Conservation (phyloP, 306 rosid genomes). For the Myrica gale region DNA sequence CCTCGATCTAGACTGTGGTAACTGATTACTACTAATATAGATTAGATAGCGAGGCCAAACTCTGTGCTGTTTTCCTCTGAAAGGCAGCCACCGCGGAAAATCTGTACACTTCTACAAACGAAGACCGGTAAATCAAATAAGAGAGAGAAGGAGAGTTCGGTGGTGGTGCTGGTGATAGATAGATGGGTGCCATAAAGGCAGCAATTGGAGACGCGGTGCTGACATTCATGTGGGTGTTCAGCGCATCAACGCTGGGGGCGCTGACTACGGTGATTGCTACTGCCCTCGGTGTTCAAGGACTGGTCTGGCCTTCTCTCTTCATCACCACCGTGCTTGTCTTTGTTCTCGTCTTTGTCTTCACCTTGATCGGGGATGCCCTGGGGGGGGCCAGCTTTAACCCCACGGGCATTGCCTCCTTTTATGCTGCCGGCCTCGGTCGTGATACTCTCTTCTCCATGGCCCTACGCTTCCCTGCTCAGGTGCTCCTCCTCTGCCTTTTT, state of each 20-base stretch:
- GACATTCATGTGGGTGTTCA: constrained; percentile 71
- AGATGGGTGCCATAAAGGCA: constrained; percentile 52
- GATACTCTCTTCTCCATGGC: constrained; percentile 81
- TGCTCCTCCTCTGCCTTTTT: neutral
- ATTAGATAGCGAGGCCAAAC: too few species aligned
- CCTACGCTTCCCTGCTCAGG: constrained; percentile 92
- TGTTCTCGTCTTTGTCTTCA: constrained; percentile 55
- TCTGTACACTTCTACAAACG: neutral
- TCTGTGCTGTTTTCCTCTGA: neutral
- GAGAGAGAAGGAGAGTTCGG: neutral
- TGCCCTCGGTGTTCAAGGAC: constrained; percentile 45
- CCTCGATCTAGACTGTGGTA: too few species aligned
- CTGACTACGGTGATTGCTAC: constrained; percentile 36
- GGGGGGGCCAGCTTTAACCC: constrained; percentile 98
- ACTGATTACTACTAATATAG: too few species aligned
- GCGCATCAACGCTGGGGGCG: constrained; percentile 63
- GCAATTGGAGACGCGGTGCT: constrained; percentile 67
- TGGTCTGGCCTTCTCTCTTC: constrained; percentile 48
- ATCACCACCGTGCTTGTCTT: constrained; percentile 61
- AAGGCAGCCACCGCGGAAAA: neutral
- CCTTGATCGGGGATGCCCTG: constrained; percentile 48
- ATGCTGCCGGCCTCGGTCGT: constrained; percentile 67
- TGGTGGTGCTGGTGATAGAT: neutral
- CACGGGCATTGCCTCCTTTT: constrained; percentile 70
- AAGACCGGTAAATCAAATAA: neutral